Evolutionary conservation across 306 rosid species (phyloP), one percentile per base, ranked within the genome.

Genomic region (Trifolium dubium): DNA sequence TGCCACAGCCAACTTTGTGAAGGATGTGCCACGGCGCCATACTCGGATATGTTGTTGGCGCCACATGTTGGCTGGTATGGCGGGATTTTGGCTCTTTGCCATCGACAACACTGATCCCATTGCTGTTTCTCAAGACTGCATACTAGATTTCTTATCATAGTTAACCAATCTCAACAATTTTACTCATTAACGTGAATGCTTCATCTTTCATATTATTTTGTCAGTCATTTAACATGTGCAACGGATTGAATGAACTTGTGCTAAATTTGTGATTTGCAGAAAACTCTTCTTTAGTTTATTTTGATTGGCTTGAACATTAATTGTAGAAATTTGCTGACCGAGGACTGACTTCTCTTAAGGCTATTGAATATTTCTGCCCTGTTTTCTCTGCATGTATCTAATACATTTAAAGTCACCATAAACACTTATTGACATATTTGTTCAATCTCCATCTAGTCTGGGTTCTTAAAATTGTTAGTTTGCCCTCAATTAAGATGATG

Each of bases 211-310:
- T 69, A 47, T 37, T 59, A 60, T 60, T 46, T 46, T 47, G 55
- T 30, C 8, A 3, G 9, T 53, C 41, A 62, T 69, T 71, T 71
- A 59, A 63, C 69, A 23, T 69, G 23, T 72, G 81, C 14, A 44
- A 46, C 53, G 17, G 64, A 15, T 32, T 46, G 19, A 60, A 39
- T 61, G 64, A 23, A 32, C 55, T 49, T 55, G 77, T 50, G 34
- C 66, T 40, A 17, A 9, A 5, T 19, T 35, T 28, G 14, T 51
- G 28, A 15, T 56, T 53, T 53, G 11, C 10, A 70, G 66, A 71
- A 49, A 58, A 32, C 23, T 60, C 54, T 39, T 61, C 61, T 47
- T 19, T 8, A 34, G 28, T 61, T 12, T 74, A 62, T 74, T 11
- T 63, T 62, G 17, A 35, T 74, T 74, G 65, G 60, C 2, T 51